Evolutionary conservation across 495 filamentous ascomycete genomes (phyloP).

Genomic region (Aspergillus nanangensis): DNA sequence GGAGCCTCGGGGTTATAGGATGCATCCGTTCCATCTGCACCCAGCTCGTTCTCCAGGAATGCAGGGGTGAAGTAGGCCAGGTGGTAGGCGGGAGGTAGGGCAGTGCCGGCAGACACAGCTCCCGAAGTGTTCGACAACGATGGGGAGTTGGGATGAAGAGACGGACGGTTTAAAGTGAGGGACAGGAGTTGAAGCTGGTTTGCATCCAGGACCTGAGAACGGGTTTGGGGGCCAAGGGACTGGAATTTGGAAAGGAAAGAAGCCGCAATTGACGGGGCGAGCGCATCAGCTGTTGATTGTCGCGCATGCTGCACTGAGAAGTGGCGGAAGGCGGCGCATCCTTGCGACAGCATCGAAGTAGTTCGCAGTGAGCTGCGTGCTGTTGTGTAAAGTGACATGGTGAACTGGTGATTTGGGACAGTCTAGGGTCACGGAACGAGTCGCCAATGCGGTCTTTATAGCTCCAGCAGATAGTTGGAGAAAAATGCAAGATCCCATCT

Average conservation of each 20-base stretch:
- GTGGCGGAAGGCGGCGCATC: slow-evolving; percentile 4
- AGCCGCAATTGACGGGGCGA: slow-evolving; percentile 31
- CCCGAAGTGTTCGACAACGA: slow-evolving; percentile 27
- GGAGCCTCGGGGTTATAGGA: slow-evolving; percentile 61
- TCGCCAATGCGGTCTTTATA: no score
- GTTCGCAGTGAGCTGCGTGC: slow-evolving; percentile 1
- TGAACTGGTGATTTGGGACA: not conserved
- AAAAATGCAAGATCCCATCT: no score
- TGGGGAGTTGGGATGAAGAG: slow-evolving; percentile 26
- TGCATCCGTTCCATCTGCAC: slow-evolving; percentile 67
- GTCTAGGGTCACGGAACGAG: not conserved
- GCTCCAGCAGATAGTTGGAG: no score
- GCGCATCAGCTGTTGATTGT: slow-evolving; percentile 7
- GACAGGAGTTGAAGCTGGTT: slow-evolving; percentile 55
- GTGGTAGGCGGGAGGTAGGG: slow-evolving; percentile 64
- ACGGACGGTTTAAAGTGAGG: slow-evolving; percentile 47
- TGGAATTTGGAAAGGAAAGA: slow-evolving; percentile 41
- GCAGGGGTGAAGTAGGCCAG: slow-evolving; percentile 67
- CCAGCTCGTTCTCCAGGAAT: slow-evolving; percentile 48
- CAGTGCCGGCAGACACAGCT: slow-evolving; percentile 26
- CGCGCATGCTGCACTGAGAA: slow-evolving; percentile 10
- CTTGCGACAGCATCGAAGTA: not conserved
- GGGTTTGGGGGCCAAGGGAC: slow-evolving; percentile 36
- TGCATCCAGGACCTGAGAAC: slow-evolving; percentile 48
- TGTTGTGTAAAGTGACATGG: slow-evolving; percentile 1